phyloP scores from a whole-genome alignment of 2,329 filamentous ascomycete species.

The Xylaria sp. region DNA sequence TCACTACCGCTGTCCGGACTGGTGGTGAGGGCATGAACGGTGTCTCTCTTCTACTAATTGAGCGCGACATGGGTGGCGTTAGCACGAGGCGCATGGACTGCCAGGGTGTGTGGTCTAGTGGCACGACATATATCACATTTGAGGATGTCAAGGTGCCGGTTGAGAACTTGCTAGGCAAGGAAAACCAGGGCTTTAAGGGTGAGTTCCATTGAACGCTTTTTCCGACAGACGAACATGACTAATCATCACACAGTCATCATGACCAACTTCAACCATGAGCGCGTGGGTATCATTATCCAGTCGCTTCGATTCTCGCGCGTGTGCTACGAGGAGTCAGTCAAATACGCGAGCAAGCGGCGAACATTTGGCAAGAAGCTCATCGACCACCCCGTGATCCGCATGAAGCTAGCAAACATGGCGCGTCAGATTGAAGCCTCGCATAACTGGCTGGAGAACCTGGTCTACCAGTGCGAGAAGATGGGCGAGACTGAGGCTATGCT shows the following conservation, averaged over 20 bases:
- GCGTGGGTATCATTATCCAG: conserved; percentile 98
- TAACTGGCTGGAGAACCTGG: conserved; percentile 93
- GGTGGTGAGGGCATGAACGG: conserved; percentile 91
- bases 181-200: conserved; percentile 96
- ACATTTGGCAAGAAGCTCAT: conserved; percentile 98
- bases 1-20: conserved; percentile 94
- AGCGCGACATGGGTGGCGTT: conserved; percentile 82
- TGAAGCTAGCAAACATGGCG: conserved; percentile 98
- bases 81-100: conserved; percentile 96
- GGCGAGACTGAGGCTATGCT: conserved; percentile 94
- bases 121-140: conserved; percentile 97
- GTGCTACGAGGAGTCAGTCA: conserved; percentile 94
- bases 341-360: conserved; percentile 95
- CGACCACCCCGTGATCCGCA: conserved; percentile 93
- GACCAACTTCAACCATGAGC: conserved; percentile 99
- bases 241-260: conserved; percentile 73
- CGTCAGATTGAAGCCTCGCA: conserved; percentile 97
- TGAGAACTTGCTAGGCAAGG: conserved; percentile 97
- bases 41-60: conserved; percentile 87
- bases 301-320: conserved; percentile 93
- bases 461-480: conserved; percentile 94
- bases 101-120: conserved; percentile 94
- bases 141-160: conserved; percentile 99
- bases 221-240: neutral
- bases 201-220: conserved; percentile 30